Evolutionary conservation across 2,329 filamentous ascomycete genomes (phyloP).

Genomic region (Cadophora gregata): DNA sequence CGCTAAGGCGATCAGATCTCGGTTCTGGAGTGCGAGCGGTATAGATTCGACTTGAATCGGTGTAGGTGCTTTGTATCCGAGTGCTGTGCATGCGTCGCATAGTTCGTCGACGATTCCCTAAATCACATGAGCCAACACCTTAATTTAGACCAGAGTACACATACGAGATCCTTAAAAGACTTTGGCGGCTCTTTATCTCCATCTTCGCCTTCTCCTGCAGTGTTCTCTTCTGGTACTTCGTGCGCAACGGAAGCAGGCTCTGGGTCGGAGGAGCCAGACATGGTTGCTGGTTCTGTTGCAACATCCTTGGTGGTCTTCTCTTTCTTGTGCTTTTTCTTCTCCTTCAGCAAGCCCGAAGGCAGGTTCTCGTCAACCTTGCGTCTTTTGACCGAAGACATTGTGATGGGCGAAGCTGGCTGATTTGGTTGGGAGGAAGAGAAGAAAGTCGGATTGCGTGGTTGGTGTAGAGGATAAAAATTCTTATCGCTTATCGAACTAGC

Average conservation of each 20-base stretch:
- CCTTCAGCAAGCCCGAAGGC: constrained; percentile 31
- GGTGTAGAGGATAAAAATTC: constrained; percentile 18
- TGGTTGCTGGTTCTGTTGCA: constrained; percentile 21
- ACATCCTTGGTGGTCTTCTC: constrained; percentile 16
- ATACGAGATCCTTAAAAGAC: constrained; percentile 56
- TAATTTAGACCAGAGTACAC: constrained; percentile 1
- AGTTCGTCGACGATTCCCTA: constrained; percentile 84
- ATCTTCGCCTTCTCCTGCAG: constrained; percentile 32
- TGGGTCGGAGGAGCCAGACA: constrained; percentile 27
- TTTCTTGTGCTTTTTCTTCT: constrained; percentile 28
- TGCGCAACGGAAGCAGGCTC: constrained; percentile 28
- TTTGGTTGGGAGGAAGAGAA: constrained; percentile 4
- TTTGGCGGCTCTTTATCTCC: constrained; percentile 42
- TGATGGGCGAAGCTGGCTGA: constrained; percentile 21
- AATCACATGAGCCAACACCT: constrained; percentile 17
- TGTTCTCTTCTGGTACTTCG: constrained; percentile 36
- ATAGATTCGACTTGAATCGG: constrained; percentile 89
- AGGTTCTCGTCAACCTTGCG: constrained; percentile 40
- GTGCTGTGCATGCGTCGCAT: constrained; percentile 82
- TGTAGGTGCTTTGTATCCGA: constrained; percentile 86
- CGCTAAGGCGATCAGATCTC: constrained; percentile 91
- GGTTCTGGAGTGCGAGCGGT: constrained; percentile 76
- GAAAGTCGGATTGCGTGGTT: neutral
- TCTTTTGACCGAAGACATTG: constrained; percentile 44
- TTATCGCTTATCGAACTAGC: constrained; percentile 44